These are phyloP conservation scores for Penicillium pulvis DNA, from an alignment of 495 filamentous ascomycete species.

Conservation along the genomic window DNA sequence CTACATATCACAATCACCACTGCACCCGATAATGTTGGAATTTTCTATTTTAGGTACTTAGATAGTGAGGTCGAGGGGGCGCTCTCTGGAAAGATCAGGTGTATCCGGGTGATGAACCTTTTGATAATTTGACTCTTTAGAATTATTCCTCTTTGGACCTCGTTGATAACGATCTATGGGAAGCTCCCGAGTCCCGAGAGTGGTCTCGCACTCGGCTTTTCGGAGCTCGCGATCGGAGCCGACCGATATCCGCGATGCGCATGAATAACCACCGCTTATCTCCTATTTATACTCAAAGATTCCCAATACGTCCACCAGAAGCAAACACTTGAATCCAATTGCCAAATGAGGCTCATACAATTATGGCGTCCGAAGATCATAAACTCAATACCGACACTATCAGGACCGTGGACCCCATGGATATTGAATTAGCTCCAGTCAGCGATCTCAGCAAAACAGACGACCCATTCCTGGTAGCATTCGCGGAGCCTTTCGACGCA, in stretches of 20 bases:
- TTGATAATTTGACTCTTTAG: too few species aligned
- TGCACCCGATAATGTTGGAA: too few species aligned
- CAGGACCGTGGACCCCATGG: not conserved
- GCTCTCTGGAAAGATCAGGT: too few species aligned
- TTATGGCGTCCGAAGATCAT: not conserved
- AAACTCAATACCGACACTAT: constrained; percentile 4
- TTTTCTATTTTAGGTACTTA: too few species aligned
- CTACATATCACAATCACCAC: too few species aligned
- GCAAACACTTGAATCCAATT: not conserved
- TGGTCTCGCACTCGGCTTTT: not conserved
- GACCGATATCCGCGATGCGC: not conserved
- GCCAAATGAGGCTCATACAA: not conserved
- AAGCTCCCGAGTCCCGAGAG: too few species aligned
- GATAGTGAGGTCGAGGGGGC: too few species aligned
- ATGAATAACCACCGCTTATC: not conserved
- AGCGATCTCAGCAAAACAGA: constrained; percentile 12
- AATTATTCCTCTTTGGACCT: too few species aligned
- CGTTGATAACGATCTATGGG: too few species aligned
- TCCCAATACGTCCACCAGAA: not conserved
- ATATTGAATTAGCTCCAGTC: constrained; percentile 12
- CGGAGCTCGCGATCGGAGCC: not conserved
- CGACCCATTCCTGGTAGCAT: constrained; percentile 34
- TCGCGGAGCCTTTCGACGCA: constrained; percentile 38
- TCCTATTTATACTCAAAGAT: not conserved
- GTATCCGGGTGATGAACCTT: too few species aligned